Conservation (phyloP, 2,329 filamentous ascomycete genomes). For the Trichoderma oligosporum region DNA sequence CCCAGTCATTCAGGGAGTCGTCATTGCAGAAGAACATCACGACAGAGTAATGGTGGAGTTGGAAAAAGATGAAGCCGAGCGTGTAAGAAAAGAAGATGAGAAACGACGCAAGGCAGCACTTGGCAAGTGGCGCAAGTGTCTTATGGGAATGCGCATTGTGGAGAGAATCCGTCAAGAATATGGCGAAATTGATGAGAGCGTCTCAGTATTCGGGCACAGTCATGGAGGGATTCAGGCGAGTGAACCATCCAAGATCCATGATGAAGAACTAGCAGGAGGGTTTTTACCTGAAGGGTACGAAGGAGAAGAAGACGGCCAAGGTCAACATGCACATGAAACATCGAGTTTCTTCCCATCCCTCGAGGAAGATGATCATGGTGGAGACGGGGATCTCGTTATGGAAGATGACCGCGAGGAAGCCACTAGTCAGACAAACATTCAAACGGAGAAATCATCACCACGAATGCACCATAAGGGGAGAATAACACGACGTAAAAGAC, state of each 20-base stretch:
- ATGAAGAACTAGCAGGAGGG: slow-evolving; percentile 56
- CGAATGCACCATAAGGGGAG: background rate
- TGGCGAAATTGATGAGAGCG: slow-evolving; percentile 54
- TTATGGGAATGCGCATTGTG: slow-evolving; percentile 79
- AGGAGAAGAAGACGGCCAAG: slow-evolving; percentile 42
- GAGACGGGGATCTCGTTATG: slow-evolving; percentile 34
- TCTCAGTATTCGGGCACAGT: slow-evolving; percentile 54
- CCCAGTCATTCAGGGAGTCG: slow-evolving; percentile 84
- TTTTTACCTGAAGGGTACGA: slow-evolving; percentile 58
- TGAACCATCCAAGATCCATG: slow-evolving; percentile 29
- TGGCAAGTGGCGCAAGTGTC: slow-evolving; percentile 77
- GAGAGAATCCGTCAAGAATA: slow-evolving; percentile 75
- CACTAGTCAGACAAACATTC: background rate
- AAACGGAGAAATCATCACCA: background rate
- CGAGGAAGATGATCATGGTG: slow-evolving; percentile 40
- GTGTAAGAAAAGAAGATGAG: slow-evolving; percentile 72
- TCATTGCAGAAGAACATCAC: slow-evolving; percentile 78
- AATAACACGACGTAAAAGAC: background rate
- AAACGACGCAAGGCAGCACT: slow-evolving; percentile 74
- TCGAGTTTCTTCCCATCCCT: slow-evolving; percentile 49
- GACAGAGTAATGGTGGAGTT: slow-evolving; percentile 73
- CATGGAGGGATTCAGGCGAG: slow-evolving; percentile 20
- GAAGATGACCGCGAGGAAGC: slow-evolving; percentile 26
- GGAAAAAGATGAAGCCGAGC: slow-evolving; percentile 71
- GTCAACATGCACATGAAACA: slow-evolving; percentile 29